Percentiles rank a stretch among this genome's conserved stretches.
Evolutionary conservation across 192 early-diverging fungal species (phyloP).

Genomic region (Haplosporangium gracile): DNA sequence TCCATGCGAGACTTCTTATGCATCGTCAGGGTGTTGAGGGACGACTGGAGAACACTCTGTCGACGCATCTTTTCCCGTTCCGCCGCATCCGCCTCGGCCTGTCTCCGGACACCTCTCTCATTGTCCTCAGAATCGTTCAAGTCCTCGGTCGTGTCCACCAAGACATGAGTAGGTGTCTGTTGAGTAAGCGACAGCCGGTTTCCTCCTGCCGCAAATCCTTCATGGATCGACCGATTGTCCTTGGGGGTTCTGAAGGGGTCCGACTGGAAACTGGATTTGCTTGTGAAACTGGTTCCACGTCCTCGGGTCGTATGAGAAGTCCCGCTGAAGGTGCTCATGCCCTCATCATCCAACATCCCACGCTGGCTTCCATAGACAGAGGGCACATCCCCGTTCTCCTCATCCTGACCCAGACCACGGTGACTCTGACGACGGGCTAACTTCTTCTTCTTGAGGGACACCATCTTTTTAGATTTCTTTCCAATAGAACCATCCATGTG

Average conservation of each 20-base stretch:
- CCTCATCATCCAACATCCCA: conserved; percentile 42
- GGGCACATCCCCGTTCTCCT: conserved; percentile 31
- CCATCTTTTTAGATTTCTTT: conserved; percentile 4
- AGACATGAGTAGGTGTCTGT: conserved; percentile 28
- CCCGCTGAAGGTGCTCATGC: conserved; percentile 4
- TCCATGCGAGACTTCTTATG: conserved; percentile 23
- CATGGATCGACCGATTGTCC: conserved; percentile 36
- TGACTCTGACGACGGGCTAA: conserved; percentile 28
- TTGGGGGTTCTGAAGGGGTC: conserved; percentile 55
- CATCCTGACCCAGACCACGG: conserved; percentile 17
- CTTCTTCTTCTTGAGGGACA: conserved; percentile 30
- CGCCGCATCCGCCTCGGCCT: neutral
- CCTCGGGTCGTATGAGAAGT: conserved; percentile 11
- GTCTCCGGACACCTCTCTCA: neutral
- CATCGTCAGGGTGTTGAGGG: conserved; percentile 31
- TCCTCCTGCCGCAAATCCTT: conserved; percentile 16
- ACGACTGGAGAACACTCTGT: conserved; percentile 34
- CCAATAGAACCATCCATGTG: neutral
- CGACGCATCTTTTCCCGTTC: conserved; percentile 19
- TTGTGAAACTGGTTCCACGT: conserved; percentile 35
- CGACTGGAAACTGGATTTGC: conserved; percentile 52
- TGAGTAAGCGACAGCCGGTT: conserved; percentile 6
- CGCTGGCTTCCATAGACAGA: conserved; percentile 38
- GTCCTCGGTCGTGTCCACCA: conserved; percentile 40
- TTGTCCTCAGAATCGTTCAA: conserved; percentile 31